Conservation (phyloP, 306 rosid genomes). For the Gastrolobium bilobum region DNA sequence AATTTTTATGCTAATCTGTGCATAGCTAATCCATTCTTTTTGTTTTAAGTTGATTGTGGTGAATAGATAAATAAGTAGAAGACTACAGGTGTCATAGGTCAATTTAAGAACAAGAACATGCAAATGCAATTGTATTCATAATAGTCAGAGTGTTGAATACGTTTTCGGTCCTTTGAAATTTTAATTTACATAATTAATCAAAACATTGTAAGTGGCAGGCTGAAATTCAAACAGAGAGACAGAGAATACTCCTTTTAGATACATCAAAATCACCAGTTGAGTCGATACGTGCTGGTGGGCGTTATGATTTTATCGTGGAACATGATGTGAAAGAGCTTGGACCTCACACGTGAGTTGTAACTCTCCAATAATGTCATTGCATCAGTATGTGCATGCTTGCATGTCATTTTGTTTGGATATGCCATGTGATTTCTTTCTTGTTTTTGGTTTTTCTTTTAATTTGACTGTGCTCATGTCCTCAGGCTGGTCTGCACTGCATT, state of each 20-base stretch:
- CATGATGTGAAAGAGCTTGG: slow-evolving; percentile 99
- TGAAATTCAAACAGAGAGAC: slow-evolving; percentile 97
- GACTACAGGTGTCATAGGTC: background rate
- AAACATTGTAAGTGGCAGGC: slow-evolving; percentile 62
- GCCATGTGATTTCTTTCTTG: slow-evolving; percentile 2
- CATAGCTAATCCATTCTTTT: background rate
- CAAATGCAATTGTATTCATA: slow-evolving; percentile 5
- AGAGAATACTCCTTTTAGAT: slow-evolving; percentile 89
- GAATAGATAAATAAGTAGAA: slow-evolving; percentile 13
- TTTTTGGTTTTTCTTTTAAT: background rate
- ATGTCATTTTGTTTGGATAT: background rate
- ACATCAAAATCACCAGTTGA: slow-evolving; percentile 94
- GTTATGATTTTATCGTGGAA: slow-evolving; percentile 96
- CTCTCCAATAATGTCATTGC: slow-evolving; percentile 17
- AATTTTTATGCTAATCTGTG: slow-evolving; percentile 2
- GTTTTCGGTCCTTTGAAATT: background rate
- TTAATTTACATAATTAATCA: background rate
- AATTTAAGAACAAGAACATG: background rate
- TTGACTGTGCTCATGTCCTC: slow-evolving; percentile 5
- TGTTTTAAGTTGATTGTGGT: slow-evolving; percentile 3
- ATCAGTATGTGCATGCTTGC: background rate
- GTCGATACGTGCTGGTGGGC: slow-evolving; percentile 91
- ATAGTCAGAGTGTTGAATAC: background rate
- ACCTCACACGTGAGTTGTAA: slow-evolving; percentile 83
- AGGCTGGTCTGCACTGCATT: slow-evolving; percentile 97